Evolutionary conservation across 1,284 basidiomycete species (phyloP), one percentile per base, ranked within the genome.

Genomic region (Porogramme epimiltina): DNA sequence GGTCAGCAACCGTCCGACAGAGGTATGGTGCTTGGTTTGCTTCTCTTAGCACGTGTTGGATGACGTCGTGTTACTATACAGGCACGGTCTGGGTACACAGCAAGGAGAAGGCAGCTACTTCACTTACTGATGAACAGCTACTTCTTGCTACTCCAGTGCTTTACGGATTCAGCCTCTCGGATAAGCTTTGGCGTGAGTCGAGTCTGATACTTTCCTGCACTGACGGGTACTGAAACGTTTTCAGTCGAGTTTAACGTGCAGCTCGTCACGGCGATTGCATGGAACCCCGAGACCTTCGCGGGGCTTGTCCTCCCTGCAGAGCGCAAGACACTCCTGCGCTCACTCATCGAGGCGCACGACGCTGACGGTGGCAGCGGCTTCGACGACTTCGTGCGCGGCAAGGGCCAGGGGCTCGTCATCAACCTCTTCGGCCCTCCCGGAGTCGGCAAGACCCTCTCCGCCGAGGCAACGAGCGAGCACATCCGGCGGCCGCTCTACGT

Each of bases 371-470:
- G 76, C 3, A 73, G 74, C 10, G 74, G 18, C 34, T 80, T 82
- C 56, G 80, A 83, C 52, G 81, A 83, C 59, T 82, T 84, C 58
- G 78, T 83, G 58, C 74, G 77, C 60, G 81, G 80, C 41, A 83
- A 84, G 61, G 82, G 82, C 2, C 76, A 79, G 19, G 82, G 80
- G 5, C 70, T 84, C 20, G 77, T 84, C 34, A 70, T 82, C 57
- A 82, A 82, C 53, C 69, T 83, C 1, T 82, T 78, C 54, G 81
- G 82, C 13, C 79, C 80, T 24, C 81, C 81, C 3, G 82, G 82
- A 45, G 79, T 82, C 10, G 82, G 81, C 61, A 67, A 66, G 70
- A 76, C 63, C 4, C 51, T 69, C 36, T 67, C 81, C 0, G 82
- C 42, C 10, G 42, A 43, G 19, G 42, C 42, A 11, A 31, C 10